Conservation (phyloP, 345 rosid genomes). For the Aquilaria yunnanensis region DNA sequence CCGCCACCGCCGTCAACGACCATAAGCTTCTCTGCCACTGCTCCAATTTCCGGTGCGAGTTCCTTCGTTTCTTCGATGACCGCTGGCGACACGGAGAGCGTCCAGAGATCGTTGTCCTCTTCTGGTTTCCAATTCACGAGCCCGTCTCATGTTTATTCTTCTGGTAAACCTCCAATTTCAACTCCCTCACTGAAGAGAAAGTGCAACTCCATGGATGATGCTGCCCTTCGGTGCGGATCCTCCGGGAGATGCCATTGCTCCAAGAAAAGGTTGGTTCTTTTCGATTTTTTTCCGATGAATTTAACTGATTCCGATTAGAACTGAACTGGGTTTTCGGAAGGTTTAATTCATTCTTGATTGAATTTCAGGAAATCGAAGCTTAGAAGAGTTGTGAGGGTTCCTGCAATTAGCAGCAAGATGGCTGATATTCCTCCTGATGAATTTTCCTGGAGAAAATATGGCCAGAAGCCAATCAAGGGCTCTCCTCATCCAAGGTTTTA, state of each 20-base stretch:
- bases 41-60: slow-evolving; percentile 37
- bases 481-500: slow-evolving; percentile 88
- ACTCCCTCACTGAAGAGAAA: slow-evolving; percentile 52
- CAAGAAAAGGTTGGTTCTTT: slow-evolving; percentile 58
- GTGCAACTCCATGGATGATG: slow-evolving; percentile 57
- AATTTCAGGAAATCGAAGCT: slow-evolving; percentile 53
- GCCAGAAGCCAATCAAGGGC: slow-evolving; percentile 90
- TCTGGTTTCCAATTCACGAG: slow-evolving; percentile 56
- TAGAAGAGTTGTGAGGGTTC: slow-evolving; percentile 60
- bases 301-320: background rate
- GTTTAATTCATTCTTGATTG: background rate
- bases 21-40: slow-evolving; percentile 43
- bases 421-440: slow-evolving; percentile 86
- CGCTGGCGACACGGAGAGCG: slow-evolving; percentile 46
- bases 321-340: background rate
- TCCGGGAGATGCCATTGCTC: slow-evolving; percentile 81
- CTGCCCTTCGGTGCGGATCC: slow-evolving; percentile 48
- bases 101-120: slow-evolving; percentile 35
- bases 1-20: slow-evolving; percentile 19
- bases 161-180: slow-evolving; percentile 60
- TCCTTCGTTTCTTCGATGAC: slow-evolving; percentile 68
- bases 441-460: slow-evolving; percentile 84
- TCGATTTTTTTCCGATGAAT: too few species aligned
- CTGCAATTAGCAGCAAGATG: slow-evolving; percentile 68
- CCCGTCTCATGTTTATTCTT: slow-evolving; percentile 43